These are phyloP conservation scores for Beauveria asiatica DNA, from an alignment of 2,329 filamentous ascomycete genomes.

Conservation along the genomic window DNA sequence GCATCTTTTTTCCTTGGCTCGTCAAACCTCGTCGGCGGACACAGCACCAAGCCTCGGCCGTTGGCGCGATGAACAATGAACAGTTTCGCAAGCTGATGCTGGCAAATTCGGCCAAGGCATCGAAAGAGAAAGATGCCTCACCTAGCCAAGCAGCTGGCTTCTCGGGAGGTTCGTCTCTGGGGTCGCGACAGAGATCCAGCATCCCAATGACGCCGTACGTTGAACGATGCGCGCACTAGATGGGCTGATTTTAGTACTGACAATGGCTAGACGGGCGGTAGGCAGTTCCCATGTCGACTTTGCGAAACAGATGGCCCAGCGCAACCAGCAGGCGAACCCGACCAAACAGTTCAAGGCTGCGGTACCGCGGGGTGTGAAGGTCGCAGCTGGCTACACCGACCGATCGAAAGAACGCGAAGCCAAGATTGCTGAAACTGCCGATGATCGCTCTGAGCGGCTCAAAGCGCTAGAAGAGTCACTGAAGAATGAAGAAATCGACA, in stretches of 20 bases:
- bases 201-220: slow-evolving; percentile 92
- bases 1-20: not conserved
- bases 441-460: slow-evolving; percentile 55
- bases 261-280: slow-evolving; percentile 51
- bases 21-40: not conserved
- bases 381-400: slow-evolving; percentile 77
- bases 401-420: slow-evolving; percentile 59
- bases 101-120: slow-evolving; percentile 33
- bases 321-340: slow-evolving; percentile 45
- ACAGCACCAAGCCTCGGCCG: not conserved
- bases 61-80: slow-evolving; percentile 74
- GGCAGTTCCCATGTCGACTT: slow-evolving; percentile 55
- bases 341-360: slow-evolving; percentile 70
- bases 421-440: slow-evolving; percentile 41
- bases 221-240: not conserved
- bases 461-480: slow-evolving; percentile 73
- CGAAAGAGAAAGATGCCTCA: slow-evolving; percentile 36
- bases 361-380: slow-evolving; percentile 72
- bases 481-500: slow-evolving; percentile 77
- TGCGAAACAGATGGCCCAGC: slow-evolving; percentile 73
- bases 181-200: slow-evolving; percentile 68
- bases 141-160: slow-evolving; percentile 24
- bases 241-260: not conserved
- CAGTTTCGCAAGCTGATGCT: slow-evolving; percentile 80
- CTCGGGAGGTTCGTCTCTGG: slow-evolving; percentile 41